Conservation (phyloP, 2,329 filamentous ascomycete species). For the Aspergillus oerlinghausenensis region DNA sequence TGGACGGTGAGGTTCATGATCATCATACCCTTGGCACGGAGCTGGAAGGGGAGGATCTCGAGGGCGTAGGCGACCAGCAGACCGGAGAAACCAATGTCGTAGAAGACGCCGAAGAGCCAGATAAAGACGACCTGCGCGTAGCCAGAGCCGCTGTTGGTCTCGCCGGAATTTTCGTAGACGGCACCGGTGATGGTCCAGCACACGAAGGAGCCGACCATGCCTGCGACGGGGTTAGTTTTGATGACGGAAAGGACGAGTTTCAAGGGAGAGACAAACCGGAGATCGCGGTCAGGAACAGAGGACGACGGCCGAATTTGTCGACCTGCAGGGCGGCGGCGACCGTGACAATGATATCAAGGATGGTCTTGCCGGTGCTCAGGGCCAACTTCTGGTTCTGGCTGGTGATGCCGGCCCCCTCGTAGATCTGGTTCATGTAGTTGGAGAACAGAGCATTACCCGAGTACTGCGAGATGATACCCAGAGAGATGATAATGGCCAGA, state of each 20-base stretch:
- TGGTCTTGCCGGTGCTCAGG: constrained; percentile 37
- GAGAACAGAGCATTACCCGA: constrained; percentile 63
- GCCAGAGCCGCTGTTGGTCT: constrained; percentile 3
- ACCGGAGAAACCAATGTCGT: constrained; percentile 27
- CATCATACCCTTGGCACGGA: constrained; percentile 39
- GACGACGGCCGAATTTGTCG: constrained; percentile 53
- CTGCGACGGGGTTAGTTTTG: neutral
- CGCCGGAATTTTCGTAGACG: neutral
- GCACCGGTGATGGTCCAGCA: constrained; percentile 4
- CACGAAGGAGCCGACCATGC: constrained; percentile 1
- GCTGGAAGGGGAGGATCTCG: constrained; percentile 32
- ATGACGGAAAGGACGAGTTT: neutral
- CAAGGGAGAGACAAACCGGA: neutral
- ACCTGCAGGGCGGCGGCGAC: constrained; percentile 53
- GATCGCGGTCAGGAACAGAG: constrained; percentile 48
- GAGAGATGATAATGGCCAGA: constrained; percentile 56
- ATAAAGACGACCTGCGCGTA: constrained; percentile 19
- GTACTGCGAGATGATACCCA: constrained; percentile 65
- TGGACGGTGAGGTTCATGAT: constrained; percentile 46
- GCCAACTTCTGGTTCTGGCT: constrained; percentile 49
- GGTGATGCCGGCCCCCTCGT: constrained; percentile 57
- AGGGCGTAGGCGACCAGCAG: constrained; percentile 24
- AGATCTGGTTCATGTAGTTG: constrained; percentile 63
- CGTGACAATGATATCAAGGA: constrained; percentile 56
- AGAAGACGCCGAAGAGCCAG: constrained; percentile 27